phyloP scores from a whole-genome alignment of 192 early-diverging fungal genomes.

The Dimargaris cristalligena region DNA sequence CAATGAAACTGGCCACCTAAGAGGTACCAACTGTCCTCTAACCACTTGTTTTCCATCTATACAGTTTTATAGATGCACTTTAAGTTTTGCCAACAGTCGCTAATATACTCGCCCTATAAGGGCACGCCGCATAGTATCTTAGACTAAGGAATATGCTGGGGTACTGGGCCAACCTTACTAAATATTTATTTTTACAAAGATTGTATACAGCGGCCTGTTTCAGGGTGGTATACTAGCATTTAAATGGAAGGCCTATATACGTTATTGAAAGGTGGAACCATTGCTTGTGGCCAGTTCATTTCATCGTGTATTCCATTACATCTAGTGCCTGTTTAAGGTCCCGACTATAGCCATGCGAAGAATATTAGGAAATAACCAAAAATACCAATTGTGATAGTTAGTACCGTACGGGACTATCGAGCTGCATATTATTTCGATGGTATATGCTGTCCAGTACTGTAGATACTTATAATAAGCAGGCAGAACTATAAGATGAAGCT shows the following conservation, averaged over 20 bases:
- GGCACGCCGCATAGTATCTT: too few species aligned
- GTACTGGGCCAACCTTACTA: too few species aligned
- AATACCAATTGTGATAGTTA: not conserved
- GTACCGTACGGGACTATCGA: not conserved
- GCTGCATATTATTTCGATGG: not conserved
- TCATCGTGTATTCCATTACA: constrained; percentile 5
- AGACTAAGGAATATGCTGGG: too few species aligned
- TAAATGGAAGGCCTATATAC: not conserved
- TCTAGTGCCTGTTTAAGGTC: constrained; percentile 1
- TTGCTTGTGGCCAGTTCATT: not conserved
- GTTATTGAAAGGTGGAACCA: not conserved
- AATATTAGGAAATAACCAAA: not conserved
- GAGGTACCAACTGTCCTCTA: too few species aligned
- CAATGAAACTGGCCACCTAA: too few species aligned
- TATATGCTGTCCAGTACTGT: not conserved
- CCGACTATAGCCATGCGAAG: not conserved
- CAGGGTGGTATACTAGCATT: not conserved
- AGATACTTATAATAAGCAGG: too few species aligned
- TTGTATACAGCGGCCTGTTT: not conserved
- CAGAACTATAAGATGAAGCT: too few species aligned
- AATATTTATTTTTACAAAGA: not conserved
- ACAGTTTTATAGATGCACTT: too few species aligned
- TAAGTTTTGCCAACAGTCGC: too few species aligned
- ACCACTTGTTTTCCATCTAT: too few species aligned
- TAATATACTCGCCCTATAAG: too few species aligned